phyloP scores from a whole-genome alignment of 441 rosid genomes.

The Lepidium campestre region DNA sequence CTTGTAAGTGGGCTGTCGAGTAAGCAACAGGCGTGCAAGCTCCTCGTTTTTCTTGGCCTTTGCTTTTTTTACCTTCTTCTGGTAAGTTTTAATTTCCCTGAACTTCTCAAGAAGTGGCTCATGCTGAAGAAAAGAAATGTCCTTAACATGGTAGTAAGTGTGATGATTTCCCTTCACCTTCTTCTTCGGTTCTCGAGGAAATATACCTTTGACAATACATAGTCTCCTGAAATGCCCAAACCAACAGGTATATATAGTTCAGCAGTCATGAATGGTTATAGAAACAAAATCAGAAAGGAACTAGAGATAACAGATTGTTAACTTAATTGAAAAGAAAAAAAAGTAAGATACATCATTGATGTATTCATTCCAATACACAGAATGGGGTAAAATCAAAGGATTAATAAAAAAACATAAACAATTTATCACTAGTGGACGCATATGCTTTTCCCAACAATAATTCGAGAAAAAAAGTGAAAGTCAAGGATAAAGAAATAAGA shows the following conservation, averaged over 20 bases:
- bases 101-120: conserved; percentile 84
- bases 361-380: neutral
- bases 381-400: neutral
- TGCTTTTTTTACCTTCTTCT: conserved; percentile 75
- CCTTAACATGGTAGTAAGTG: conserved; percentile 91
- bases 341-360: neutral
- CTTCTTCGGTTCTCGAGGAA: conserved; percentile 88
- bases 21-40: conserved; percentile 50
- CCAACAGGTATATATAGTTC: neutral
- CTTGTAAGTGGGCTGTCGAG: conserved; percentile 66
- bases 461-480: neutral
- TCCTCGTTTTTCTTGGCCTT: conserved; percentile 75
- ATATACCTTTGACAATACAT: conserved; percentile 78
- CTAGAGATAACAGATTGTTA: neutral
- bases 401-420: no score
- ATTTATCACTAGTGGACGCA: neutral
- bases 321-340: neutral
- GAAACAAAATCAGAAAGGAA: neutral
- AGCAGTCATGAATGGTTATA: neutral
- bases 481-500: neutral
- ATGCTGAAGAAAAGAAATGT: conserved; percentile 69
- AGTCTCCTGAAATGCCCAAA: conserved; percentile 46
- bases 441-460: neutral
- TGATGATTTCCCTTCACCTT: conserved; percentile 88
- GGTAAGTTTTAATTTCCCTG: conserved; percentile 64